These are phyloP conservation scores for Gaeumannomyces sp. DNA, from an alignment of 2,329 filamentous ascomycete species.

Conservation along the genomic window DNA sequence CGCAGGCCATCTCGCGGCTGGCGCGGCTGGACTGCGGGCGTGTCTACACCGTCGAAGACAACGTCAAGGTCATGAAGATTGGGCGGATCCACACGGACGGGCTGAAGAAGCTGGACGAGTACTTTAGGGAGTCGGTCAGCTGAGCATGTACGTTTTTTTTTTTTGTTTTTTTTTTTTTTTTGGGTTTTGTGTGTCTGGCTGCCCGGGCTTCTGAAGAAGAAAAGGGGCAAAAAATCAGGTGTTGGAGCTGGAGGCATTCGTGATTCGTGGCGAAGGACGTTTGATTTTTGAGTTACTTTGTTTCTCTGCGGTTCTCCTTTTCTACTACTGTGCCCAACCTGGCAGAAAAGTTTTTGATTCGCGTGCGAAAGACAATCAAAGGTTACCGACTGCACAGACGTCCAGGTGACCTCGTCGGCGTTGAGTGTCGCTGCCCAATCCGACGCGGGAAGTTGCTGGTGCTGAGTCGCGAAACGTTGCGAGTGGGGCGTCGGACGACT, in stretches of 20 bases:
- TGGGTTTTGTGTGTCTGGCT: not conserved
- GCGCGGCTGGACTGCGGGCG: conserved; percentile 22
- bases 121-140: conserved; percentile 15
- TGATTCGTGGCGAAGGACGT: not conserved
- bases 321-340: too few relatives aligned
- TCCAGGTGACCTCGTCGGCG: too few relatives aligned
- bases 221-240: not conserved
- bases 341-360: too few relatives aligned
- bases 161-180: not conserved
- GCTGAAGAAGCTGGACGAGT: conserved; percentile 16
- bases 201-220: too few relatives aligned
- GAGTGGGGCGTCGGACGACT: not conserved
- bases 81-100: conserved; percentile 19
- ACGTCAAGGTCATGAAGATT: conserved; percentile 20
- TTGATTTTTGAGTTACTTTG: not conserved
- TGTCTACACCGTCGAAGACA: conserved; percentile 23
- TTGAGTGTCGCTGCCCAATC: not conserved
- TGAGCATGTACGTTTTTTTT: not conserved
- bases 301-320: too few relatives aligned
- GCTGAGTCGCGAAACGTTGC: too few relatives aligned
- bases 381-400: too few relatives aligned
- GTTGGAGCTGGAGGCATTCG: not conserved
- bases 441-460: not conserved
- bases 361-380: not conserved
- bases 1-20: conserved; percentile 20